These are phyloP conservation scores for Pythium apleroticum DNA, from an alignment of 352 stramenopile species.

Conservation along the genomic window DNA sequence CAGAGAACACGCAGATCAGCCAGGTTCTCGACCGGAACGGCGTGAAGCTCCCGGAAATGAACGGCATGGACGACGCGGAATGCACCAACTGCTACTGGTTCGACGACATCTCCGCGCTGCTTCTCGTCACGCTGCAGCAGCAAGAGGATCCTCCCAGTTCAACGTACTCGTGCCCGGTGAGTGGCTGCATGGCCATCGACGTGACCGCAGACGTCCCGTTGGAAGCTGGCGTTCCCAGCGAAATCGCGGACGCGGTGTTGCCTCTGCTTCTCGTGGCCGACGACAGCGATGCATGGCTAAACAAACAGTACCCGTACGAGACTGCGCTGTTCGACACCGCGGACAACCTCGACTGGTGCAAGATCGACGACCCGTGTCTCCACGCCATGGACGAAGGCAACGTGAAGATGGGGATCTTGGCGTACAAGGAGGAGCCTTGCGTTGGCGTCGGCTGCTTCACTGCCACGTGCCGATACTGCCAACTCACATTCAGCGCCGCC, in stretches of 20 bases:
- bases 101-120: constrained; percentile 19
- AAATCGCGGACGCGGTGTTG: background rate
- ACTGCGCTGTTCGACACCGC: background rate
- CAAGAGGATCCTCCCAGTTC: constrained; percentile 5
- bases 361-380: constrained; percentile 35
- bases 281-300: constrained; percentile 9
- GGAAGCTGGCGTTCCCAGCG: constrained; percentile 15
- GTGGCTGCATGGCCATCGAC: constrained; percentile 29
- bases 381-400: constrained; percentile 36
- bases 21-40: constrained; percentile 21
- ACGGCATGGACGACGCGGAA: background rate
- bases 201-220: constrained; percentile 20
- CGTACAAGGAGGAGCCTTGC: constrained; percentile 30
- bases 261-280: constrained; percentile 1
- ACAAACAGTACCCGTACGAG: constrained; percentile 12
- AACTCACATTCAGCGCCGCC: constrained; percentile 31
- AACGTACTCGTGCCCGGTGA: constrained; percentile 20
- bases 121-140: constrained; percentile 28
- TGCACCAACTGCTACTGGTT: constrained; percentile 39
- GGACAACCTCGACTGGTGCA: constrained; percentile 35
- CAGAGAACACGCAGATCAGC: constrained; percentile 22
- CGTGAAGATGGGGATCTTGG: constrained; percentile 31
- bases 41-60: constrained; percentile 11
- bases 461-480: constrained; percentile 38
- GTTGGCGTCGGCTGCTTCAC: constrained; percentile 35